These are phyloP conservation scores for Candida taoyuanica DNA, from an alignment of 805 yeast species.

Conservation along the genomic window DNA sequence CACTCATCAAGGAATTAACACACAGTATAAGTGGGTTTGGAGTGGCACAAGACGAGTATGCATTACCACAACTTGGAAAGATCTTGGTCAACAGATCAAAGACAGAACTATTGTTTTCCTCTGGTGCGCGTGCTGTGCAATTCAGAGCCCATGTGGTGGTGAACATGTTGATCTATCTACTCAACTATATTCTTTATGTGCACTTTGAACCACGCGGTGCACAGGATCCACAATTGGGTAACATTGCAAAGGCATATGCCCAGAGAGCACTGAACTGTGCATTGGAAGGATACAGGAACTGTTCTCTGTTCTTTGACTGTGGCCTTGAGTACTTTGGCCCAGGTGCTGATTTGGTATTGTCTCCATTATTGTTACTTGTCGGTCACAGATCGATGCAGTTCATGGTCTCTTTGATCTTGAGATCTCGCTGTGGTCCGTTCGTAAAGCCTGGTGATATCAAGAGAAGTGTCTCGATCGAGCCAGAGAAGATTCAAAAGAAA, in stretches of 20 bases:
- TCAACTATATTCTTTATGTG: conserved; percentile 46
- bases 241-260: conserved; percentile 35
- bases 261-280: conserved; percentile 40
- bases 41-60: conserved; percentile 27
- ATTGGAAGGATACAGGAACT: conserved; percentile 39
- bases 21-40: conserved; percentile 32
- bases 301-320: conserved; percentile 37
- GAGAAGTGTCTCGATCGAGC: conserved; percentile 1
- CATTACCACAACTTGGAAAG: conserved; percentile 32
- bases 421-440: conserved; percentile 43
- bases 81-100: conserved; percentile 23
- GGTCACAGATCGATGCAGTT: conserved; percentile 57
- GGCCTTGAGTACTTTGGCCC: conserved; percentile 30
- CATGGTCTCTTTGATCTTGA: conserved; percentile 48
- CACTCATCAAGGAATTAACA: conserved; percentile 30
- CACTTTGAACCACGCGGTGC: conserved; percentile 39
- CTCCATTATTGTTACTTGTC: conserved; percentile 46
- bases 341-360: conserved; percentile 42
- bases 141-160: conserved; percentile 36
- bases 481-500: conserved; percentile 27
- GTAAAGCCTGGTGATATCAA: conserved; percentile 22
- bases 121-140: conserved; percentile 36
- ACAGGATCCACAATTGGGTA: conserved; percentile 31
- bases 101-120: conserved; percentile 20
- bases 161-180: conserved; percentile 44